Conservation (phyloP, 2,329 filamentous ascomycete genomes). For the Penicillium sp. region DNA sequence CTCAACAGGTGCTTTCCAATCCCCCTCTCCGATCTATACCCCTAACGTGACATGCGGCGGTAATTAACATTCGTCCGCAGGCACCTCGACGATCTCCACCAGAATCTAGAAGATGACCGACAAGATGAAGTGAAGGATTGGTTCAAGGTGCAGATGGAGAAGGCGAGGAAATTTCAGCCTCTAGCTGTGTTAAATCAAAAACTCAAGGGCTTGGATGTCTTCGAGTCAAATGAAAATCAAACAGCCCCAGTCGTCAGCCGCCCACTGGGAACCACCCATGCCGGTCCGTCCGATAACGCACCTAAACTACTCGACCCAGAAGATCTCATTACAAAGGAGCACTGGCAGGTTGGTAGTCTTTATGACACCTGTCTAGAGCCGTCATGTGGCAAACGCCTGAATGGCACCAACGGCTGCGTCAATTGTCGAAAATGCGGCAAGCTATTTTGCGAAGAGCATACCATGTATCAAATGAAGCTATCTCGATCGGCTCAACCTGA, state of each 20-base stretch:
- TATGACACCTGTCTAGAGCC: constrained; percentile 86
- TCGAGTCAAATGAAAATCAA: constrained; percentile 80
- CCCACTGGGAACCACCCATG: constrained; percentile 23
- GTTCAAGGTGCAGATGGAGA: constrained; percentile 93
- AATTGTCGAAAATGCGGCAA: constrained; percentile 93
- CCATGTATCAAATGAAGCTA: constrained; percentile 99
- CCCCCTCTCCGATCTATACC: not conserved
- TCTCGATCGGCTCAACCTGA: constrained; percentile 87
- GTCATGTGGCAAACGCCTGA: constrained; percentile 75
- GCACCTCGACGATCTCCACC: constrained; percentile 84
- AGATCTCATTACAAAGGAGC: constrained; percentile 79
- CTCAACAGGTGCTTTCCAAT: constrained; percentile 67
- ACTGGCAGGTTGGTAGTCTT: constrained; percentile 79
- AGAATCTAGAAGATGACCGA: constrained; percentile 81
- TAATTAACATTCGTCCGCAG: constrained; percentile 41
- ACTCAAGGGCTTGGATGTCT: constrained; percentile 85
- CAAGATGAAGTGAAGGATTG: constrained; percentile 96
- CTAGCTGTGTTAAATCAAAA: constrained; percentile 91
- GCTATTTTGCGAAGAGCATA: constrained; percentile 95
- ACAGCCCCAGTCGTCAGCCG: constrained; percentile 41
- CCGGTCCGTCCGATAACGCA: constrained; percentile 31
- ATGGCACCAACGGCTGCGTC: constrained; percentile 75
- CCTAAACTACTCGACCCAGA: constrained; percentile 68
- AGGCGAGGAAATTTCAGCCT: constrained; percentile 90
- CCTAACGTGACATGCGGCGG: not conserved